A percentile compares a stretch with the other conserved stretches of the same genome.
These are phyloP conservation scores for Zymoseptoria ardabiliae DNA, from an alignment of 2,329 filamentous ascomycete genomes.

Conservation along the genomic window DNA sequence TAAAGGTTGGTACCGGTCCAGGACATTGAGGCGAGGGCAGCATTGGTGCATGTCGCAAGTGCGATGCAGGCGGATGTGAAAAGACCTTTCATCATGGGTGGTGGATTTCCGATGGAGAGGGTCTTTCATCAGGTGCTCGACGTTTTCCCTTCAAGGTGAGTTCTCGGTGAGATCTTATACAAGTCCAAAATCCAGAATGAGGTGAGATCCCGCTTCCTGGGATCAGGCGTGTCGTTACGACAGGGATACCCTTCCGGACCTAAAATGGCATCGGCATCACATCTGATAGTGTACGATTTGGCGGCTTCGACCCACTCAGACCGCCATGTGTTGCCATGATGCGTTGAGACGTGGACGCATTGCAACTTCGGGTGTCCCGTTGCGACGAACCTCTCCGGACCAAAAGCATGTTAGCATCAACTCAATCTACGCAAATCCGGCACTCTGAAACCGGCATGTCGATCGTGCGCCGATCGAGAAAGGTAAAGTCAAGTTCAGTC, in stretches of 20 bases:
- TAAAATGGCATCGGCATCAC: background rate
- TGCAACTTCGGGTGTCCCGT: background rate
- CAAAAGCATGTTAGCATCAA: background rate
- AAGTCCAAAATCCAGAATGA: background rate
- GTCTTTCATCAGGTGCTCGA: background rate
- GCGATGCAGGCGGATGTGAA: background rate
- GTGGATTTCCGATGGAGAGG: background rate
- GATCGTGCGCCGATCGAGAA: background rate
- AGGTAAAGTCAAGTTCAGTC: background rate
- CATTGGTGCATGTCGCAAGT: background rate
- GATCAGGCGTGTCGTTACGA: background rate
- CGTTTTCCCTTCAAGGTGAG: background rate
- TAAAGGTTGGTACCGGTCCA: conserved; percentile 6
- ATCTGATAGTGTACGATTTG: background rate
- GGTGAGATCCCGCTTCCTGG: background rate
- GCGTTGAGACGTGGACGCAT: background rate
- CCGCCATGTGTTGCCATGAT: background rate
- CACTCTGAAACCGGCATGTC: background rate
- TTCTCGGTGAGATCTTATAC: background rate
- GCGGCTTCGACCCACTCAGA: background rate
- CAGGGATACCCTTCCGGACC: background rate
- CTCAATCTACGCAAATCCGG: background rate
- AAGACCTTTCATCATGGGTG: background rate
- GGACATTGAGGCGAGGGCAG: background rate
- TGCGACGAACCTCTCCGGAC: background rate